Conservation (phyloP, 129 eudicot genomes). For the Centrapalus pauciflorus region DNA sequence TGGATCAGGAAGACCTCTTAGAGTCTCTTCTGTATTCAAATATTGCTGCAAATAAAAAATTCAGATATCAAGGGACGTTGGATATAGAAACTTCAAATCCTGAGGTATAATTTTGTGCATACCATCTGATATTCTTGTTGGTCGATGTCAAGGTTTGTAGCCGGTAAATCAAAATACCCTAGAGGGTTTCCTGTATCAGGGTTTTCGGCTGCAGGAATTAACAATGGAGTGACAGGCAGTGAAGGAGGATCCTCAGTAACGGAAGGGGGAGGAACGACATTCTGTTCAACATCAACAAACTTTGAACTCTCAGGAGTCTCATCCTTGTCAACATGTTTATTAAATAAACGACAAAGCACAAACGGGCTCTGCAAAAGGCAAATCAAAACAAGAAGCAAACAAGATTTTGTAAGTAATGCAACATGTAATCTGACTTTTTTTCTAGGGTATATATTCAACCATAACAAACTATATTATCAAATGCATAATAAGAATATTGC, state of each 20-base stretch:
- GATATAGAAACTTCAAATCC: not conserved
- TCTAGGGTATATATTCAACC: not conserved
- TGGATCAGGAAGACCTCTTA: slow-evolving; percentile 25
- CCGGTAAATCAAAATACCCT: slow-evolving; percentile 28
- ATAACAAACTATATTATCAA: not conserved
- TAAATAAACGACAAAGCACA: slow-evolving; percentile 74
- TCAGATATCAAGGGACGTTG: not conserved
- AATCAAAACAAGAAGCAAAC: not conserved
- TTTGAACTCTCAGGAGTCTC: slow-evolving; percentile 41
- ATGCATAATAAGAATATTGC: not conserved
- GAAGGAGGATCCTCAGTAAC: slow-evolving; percentile 40
- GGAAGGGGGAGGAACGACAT: slow-evolving; percentile 30
- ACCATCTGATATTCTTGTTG: slow-evolving; percentile 27
- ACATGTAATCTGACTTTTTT: too few species aligned
- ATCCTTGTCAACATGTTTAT: slow-evolving; percentile 57
- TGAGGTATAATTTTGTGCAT: slow-evolving; percentile 26
- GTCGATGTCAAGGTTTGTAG: slow-evolving; percentile 15
- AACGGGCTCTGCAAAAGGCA: slow-evolving; percentile 47
- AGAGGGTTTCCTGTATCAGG: slow-evolving; percentile 22
- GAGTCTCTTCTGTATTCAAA: slow-evolving; percentile 36
- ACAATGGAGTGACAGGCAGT: slow-evolving; percentile 35
- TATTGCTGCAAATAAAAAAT: slow-evolving; percentile 38
- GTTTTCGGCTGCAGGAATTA: slow-evolving; percentile 18
- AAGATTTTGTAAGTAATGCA: not conserved
- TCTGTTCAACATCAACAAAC: slow-evolving; percentile 43